These are phyloP conservation scores for Rhynchospora tenuis DNA, from an alignment of 176 grass and related monocot species.

Conservation along the genomic window DNA sequence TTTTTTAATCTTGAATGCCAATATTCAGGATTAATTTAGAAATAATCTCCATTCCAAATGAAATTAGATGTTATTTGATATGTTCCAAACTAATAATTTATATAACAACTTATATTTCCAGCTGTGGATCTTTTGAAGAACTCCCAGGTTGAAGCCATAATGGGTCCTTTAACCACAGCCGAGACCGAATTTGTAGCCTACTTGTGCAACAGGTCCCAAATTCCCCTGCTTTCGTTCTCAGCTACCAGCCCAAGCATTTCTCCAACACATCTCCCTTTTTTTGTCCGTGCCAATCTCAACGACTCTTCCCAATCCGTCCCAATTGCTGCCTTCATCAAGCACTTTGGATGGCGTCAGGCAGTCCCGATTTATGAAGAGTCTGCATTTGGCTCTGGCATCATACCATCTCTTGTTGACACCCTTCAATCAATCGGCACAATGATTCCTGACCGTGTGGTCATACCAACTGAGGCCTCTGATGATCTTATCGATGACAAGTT, in stretches of 20 bases:
- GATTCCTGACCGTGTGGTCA: slow-evolving; percentile 27
- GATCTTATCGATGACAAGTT: slow-evolving; percentile 31
- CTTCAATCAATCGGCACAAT: not conserved
- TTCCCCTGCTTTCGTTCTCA: slow-evolving; percentile 49
- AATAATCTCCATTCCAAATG: no score
- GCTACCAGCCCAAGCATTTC: slow-evolving; percentile 23
- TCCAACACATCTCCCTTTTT: slow-evolving; percentile 17
- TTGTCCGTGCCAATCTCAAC: slow-evolving; percentile 29
- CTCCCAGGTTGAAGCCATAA: slow-evolving; percentile 26
- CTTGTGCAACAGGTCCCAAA: slow-evolving; percentile 29
- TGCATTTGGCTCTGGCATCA: slow-evolving; percentile 26
- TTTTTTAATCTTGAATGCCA: no score
- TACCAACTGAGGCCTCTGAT: slow-evolving; percentile 26
- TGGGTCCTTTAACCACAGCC: slow-evolving; percentile 28
- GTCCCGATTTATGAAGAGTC: slow-evolving; percentile 47
- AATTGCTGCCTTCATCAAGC: slow-evolving; percentile 4
- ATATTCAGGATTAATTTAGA: no score
- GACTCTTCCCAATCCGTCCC: slow-evolving; percentile 30
- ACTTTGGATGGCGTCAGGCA: slow-evolving; percentile 33
- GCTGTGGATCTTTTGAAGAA: slow-evolving; percentile 46
- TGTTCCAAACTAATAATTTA: not conserved
- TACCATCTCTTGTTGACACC: slow-evolving; percentile 38
- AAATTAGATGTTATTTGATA: no score
- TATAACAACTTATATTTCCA: slow-evolving; percentile 23
- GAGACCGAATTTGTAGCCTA: slow-evolving; percentile 40